These are phyloP conservation scores for Pseudonitzschia multiseries DNA, from an alignment of 108 stramenopile genomes.

Conservation along the genomic window DNA sequence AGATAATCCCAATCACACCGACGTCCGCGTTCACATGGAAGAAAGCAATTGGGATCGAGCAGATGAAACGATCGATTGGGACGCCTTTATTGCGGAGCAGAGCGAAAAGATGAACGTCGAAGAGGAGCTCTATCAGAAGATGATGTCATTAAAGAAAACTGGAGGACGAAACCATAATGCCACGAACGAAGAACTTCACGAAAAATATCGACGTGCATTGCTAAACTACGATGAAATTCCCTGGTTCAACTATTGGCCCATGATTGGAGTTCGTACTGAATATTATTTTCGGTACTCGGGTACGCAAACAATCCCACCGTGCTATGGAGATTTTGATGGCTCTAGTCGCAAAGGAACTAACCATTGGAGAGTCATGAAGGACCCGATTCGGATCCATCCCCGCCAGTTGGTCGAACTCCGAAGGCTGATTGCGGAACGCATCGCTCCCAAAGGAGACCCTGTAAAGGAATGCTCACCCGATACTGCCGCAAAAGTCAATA, in stretches of 20 bases:
- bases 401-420: slow-evolving; percentile 37
- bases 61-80: slow-evolving; percentile 30
- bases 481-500: slow-evolving; percentile 32
- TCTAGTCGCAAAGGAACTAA: slow-evolving; percentile 5
- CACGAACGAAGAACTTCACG: slow-evolving; percentile 11
- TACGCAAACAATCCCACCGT: slow-evolving; percentile 45
- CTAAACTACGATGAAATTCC: slow-evolving; percentile 8
- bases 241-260: slow-evolving; percentile 41
- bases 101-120: slow-evolving; percentile 13
- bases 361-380: slow-evolving; percentile 44
- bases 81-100: slow-evolving; percentile 9
- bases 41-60: slow-evolving; percentile 22
- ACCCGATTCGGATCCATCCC: slow-evolving; percentile 37
- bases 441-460: slow-evolving; percentile 34
- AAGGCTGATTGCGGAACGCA: slow-evolving; percentile 38
- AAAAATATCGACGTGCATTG: slow-evolving; percentile 16
- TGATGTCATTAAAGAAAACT: not conserved
- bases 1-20: slow-evolving; percentile 17
- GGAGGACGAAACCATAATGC: not conserved
- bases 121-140: slow-evolving; percentile 17
- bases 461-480: slow-evolving; percentile 25
- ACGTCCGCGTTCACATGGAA: slow-evolving; percentile 24
- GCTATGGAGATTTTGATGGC: slow-evolving; percentile 30
- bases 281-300: slow-evolving; percentile 31
- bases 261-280: slow-evolving; percentile 37